Base-by-base conservation (phyloP, 371 early-diverging fungal species). In the Smittium mucronatum region DNA sequence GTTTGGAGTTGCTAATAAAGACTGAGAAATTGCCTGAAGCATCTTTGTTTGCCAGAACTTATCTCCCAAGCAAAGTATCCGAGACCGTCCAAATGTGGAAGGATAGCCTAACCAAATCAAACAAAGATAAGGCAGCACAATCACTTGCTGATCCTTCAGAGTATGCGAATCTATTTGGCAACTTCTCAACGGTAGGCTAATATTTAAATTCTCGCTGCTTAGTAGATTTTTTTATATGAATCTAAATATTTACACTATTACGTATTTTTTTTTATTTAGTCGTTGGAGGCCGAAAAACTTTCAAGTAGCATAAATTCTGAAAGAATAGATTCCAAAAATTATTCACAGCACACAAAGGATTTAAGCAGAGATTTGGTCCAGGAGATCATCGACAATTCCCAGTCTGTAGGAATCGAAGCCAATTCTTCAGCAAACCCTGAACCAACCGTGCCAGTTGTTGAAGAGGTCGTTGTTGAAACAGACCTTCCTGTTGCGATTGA, bases 11-110 rank as follows among this genome's bases (percentile, higher is more conserved):
- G 21, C 82, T 98, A 64, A 78, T 89, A 71, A 83, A 87, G 59
- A 90, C 93, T 26, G 89, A 92, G 17, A 90, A 97, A 66, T 81
- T 91, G 34, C 92, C 97, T n/a, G 98, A 98, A 80, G 98, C 98
- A 0, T 94, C 96, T 35, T 83, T 96, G 77, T 85, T 94, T 78
- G 95, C 97, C 1, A 83, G 94, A 71, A 88, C 98, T 0, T 92
- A 94, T 74, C 77, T 85, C 34, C 97, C 97, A 26, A 85, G 84
- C 70, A 85, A 88, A 59, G 85, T 91, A 36, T 79, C 90, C 30
- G 81, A 81, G 34, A 82, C 90, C 34, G 89, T 93, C 57, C 78
- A 81, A 69, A 80, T 87, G 64, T 96, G 96, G 97, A 89, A 89
- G 73, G 81, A 84, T 61, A 81, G 78, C 32, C 85, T 97, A 29